phyloP scores from a whole-genome alignment of 495 filamentous ascomycete species.

The Mytilinidion resinicola region DNA sequence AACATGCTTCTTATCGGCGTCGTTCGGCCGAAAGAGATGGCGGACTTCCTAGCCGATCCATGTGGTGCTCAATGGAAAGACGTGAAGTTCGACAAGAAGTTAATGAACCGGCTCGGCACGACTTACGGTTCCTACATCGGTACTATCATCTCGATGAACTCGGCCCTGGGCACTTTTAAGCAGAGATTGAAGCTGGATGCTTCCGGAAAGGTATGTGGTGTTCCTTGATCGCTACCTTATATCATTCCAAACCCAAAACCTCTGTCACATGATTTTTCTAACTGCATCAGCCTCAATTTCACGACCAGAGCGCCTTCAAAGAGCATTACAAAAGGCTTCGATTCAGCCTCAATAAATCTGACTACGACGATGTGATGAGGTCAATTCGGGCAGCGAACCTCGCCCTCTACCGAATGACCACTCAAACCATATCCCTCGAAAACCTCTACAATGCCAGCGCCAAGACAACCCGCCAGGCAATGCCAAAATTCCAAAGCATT shows the following conservation, averaged over 20 bases:
- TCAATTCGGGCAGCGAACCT: slow-evolving; percentile 8
- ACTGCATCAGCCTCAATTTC: slow-evolving; percentile 15
- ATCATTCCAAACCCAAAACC: too few relatives aligned
- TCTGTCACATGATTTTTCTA: not conserved
- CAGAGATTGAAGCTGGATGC: slow-evolving; percentile 13
- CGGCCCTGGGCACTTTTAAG: not conserved
- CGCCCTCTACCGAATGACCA: slow-evolving; percentile 14
- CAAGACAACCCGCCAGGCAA: not conserved
- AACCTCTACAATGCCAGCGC: not conserved
- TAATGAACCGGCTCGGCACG: slow-evolving; percentile 6
- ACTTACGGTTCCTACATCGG: slow-evolving; percentile 11
- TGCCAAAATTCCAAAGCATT: slow-evolving; percentile 14
- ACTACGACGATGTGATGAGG: slow-evolving; percentile 16
- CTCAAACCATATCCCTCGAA: slow-evolving; percentile 14
- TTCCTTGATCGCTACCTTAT: too few relatives aligned
- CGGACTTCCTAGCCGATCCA: slow-evolving; percentile 12
- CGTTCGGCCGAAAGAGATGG: slow-evolving; percentile 7
- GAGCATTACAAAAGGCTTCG: slow-evolving; percentile 13
- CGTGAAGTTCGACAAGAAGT: slow-evolving; percentile 9
- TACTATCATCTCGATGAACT: slow-evolving; percentile 7
- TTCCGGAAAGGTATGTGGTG: slow-evolving; percentile 13
- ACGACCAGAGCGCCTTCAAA: slow-evolving; percentile 11
- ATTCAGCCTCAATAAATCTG: slow-evolving; percentile 17
- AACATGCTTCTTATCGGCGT: slow-evolving; percentile 9
- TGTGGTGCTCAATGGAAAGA: slow-evolving; percentile 13